A percentile compares a stretch with the other conserved stretches of the same genome.
These are phyloP conservation scores for Malassezia psittaci DNA, from an alignment of 1,284 basidiomycete species.

Conservation along the genomic window DNA sequence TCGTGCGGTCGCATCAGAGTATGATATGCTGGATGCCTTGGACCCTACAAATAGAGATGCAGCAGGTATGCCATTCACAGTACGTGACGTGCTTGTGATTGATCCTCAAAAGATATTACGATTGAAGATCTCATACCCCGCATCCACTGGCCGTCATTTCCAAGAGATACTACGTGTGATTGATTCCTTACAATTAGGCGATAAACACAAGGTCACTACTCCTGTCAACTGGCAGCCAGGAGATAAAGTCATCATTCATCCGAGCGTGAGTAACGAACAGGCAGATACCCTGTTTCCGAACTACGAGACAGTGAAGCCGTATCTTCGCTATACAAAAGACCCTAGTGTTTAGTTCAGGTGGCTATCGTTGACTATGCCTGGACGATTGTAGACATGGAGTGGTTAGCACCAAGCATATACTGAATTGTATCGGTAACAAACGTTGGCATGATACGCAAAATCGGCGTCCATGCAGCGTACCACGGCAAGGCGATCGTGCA, in stretches of 20 bases:
- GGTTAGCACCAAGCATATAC: slow-evolving; percentile 10
- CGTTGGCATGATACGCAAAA: slow-evolving; percentile 24
- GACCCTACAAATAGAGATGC: slow-evolving; percentile 87
- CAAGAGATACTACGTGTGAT: slow-evolving; percentile 76
- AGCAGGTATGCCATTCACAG: slow-evolving; percentile 66
- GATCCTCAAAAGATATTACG: slow-evolving; percentile 52
- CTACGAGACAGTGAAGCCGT: slow-evolving; percentile 52
- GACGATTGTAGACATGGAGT: slow-evolving; percentile 7
- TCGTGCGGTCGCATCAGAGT: slow-evolving; percentile 56
- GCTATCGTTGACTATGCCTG: not conserved
- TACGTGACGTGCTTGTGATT: slow-evolving; percentile 45
- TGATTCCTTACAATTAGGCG: slow-evolving; percentile 81
- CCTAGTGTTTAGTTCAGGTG: slow-evolving; percentile 12
- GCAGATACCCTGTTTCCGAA: slow-evolving; percentile 75
- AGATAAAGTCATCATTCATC: slow-evolving; percentile 88
- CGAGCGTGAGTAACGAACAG: slow-evolving; percentile 73
- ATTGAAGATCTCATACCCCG: slow-evolving; percentile 68
- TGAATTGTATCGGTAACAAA: slow-evolving; percentile 14
- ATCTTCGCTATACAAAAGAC: slow-evolving; percentile 52
- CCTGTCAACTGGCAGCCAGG: slow-evolving; percentile 92
- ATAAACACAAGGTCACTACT: slow-evolving; percentile 54
- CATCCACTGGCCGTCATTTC: slow-evolving; percentile 53
- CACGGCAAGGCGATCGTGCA: slow-evolving; percentile 26
- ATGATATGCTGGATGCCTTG: slow-evolving; percentile 92
- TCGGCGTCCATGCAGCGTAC: slow-evolving; percentile 32